Percentiles rank a stretch among this genome's conserved stretches.
Evolutionary conservation across 441 rosid species (phyloP).

Genomic region (Syzygium malaccense): DNA sequence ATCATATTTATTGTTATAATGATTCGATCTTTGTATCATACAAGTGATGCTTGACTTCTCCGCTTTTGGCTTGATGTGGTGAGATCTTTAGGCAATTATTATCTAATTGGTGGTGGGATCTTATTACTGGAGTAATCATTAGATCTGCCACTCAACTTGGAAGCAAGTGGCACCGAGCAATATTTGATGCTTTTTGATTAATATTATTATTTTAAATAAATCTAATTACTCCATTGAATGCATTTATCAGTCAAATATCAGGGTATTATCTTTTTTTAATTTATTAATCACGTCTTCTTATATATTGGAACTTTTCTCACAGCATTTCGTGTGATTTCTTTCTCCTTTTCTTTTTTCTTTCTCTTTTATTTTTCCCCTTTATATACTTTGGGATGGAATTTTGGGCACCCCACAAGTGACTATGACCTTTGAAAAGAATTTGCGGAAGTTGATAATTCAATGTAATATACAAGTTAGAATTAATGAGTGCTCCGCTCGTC

Average conservation of each 20-base stretch:
- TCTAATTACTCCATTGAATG: background rate
- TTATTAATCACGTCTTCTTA: background rate
- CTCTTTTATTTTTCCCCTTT: background rate
- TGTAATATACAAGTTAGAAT: background rate
- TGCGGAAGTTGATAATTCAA: background rate
- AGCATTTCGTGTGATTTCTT: background rate
- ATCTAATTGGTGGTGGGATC: background rate
- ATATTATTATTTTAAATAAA: background rate
- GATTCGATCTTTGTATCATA: too few relatives aligned
- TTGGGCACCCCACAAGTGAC: background rate
- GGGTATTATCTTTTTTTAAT: background rate
- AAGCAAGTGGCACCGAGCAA: background rate
- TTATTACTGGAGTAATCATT: background rate
- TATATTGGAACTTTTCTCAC: background rate
- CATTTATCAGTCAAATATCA: background rate
- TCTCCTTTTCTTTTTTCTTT: background rate
- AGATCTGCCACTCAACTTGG: background rate
- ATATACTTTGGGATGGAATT: background rate
- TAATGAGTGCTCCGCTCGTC: background rate
- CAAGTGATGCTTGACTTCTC: background rate
- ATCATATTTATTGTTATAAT: background rate
- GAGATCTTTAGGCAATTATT: background rate
- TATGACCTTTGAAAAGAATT: background rate
- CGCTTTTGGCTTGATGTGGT: background rate
- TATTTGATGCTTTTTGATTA: background rate